Percentiles rank a stretch among this genome's conserved stretches.
Conservation (phyloP, 148 eudicot species). For the Camellia granthamiana region DNA sequence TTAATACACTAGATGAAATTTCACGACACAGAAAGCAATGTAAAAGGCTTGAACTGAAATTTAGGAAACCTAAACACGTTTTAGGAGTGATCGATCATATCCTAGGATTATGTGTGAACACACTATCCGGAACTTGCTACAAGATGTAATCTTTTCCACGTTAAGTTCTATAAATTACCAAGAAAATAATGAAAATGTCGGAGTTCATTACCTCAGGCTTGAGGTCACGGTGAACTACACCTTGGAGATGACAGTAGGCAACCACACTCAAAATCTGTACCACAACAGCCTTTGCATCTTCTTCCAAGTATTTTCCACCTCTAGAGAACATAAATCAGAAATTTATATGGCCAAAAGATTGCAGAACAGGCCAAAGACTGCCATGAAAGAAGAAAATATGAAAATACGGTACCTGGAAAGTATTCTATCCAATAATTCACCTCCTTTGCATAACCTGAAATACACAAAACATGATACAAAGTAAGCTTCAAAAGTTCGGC, state of each 20-base stretch:
- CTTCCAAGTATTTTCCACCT: slow-evolving; percentile 96
- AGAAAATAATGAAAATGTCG: background rate
- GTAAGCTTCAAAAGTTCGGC: background rate
- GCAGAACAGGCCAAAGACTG: slow-evolving; percentile 9
- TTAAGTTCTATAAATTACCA: background rate
- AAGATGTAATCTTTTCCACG: background rate
- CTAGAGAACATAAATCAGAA: slow-evolving; percentile 33
- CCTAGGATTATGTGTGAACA: background rate
- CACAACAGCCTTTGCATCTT: slow-evolving; percentile 86
- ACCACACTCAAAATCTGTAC: slow-evolving; percentile 83
- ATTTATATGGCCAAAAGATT: background rate
- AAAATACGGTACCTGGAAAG: slow-evolving; percentile 55
- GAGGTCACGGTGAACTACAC: slow-evolving; percentile 95
- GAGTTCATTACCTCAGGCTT: slow-evolving; percentile 78
- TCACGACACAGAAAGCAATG: background rate
- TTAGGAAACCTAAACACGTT: background rate
- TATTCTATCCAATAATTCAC: slow-evolving; percentile 85
- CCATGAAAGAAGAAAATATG: background rate
- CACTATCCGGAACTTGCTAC: background rate
- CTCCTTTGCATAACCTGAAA: slow-evolving; percentile 86
- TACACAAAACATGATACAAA: slow-evolving; percentile 16
- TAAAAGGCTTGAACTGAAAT: background rate
- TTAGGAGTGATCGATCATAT: background rate
- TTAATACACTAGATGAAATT: background rate
- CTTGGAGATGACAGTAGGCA: slow-evolving; percentile 94